Percentiles rank a stretch among this genome's conserved stretches.
These are phyloP conservation scores for Apiotrichum akiyoshidainum DNA, from an alignment of 1,284 basidiomycete species.

Conservation along the genomic window DNA sequence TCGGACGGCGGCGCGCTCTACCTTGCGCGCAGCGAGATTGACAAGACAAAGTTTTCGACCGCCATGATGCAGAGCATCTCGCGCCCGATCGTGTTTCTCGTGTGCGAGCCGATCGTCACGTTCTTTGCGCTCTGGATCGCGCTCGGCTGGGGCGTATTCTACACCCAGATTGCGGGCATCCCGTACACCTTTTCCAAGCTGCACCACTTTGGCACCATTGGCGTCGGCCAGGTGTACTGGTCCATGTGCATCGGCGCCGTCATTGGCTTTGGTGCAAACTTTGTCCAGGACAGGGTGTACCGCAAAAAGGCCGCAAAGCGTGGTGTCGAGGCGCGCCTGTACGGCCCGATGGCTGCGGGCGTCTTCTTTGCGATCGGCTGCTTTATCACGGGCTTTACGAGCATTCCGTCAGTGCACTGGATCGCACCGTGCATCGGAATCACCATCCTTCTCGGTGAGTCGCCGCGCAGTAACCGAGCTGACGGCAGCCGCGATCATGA, in stretches of 20 bases:
- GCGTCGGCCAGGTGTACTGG: constrained; percentile 63
- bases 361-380: constrained; percentile 63
- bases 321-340: constrained; percentile 72
- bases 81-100: constrained; percentile 55
- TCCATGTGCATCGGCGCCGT: constrained; percentile 60
- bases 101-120: constrained; percentile 72
- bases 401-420: constrained; percentile 35
- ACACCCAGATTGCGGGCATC: constrained; percentile 66
- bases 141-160: constrained; percentile 73
- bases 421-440: constrained; percentile 20
- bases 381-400: constrained; percentile 54
- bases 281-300: constrained; percentile 69
- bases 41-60: constrained; percentile 36
- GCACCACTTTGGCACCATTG: constrained; percentile 64
- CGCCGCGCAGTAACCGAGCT: neutral
- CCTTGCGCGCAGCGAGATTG: constrained; percentile 47
- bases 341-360: constrained; percentile 63
- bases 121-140: constrained; percentile 73
- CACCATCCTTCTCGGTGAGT: constrained; percentile 4
- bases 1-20: constrained; percentile 40
- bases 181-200: constrained; percentile 61
- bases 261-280: constrained; percentile 60
- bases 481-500: constrained; percentile 17
- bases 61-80: constrained; percentile 37
- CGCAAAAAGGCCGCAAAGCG: constrained; percentile 43